Percentiles rank a stretch among this genome's conserved stretches.
phyloP scores from a whole-genome alignment of 768 basidiomycete species.

The Galerina marginata region DNA sequence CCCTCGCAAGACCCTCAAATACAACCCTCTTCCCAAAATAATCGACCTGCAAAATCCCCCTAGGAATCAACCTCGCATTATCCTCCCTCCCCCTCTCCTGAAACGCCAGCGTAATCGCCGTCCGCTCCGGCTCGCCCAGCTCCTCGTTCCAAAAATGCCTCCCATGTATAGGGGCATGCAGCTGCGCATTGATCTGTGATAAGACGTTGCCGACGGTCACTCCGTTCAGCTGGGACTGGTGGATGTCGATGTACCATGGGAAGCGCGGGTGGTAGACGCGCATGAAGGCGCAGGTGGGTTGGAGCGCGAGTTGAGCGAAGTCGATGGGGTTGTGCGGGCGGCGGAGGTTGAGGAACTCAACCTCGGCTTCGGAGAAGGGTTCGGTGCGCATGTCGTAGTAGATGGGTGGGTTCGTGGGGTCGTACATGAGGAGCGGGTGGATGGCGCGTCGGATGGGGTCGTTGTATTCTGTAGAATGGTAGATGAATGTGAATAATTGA shows the following conservation, averaged over 20 bases:
- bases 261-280: conserved; percentile 61
- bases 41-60: conserved; percentile 63
- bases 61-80: conserved; percentile 31
- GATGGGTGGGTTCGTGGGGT: conserved; percentile 39
- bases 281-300: conserved; percentile 54
- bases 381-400: conserved; percentile 56
- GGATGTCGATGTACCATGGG: conserved; percentile 74
- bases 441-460: conserved; percentile 37
- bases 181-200: conserved; percentile 45
- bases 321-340: conserved; percentile 52
- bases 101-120: conserved; percentile 50
- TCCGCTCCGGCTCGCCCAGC: conserved; percentile 50
- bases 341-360: conserved; percentile 51
- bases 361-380: conserved; percentile 31
- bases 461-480: conserved; percentile 22
- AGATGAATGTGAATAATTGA: not conserved
- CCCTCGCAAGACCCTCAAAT: conserved; percentile 59
- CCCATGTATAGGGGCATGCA: conserved; percentile 50
- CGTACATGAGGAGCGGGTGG: conserved; percentile 36
- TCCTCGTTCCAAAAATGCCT: conserved; percentile 67
- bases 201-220: conserved; percentile 65
- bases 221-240: conserved; percentile 50
- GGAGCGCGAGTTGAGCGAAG: conserved; percentile 57
- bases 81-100: conserved; percentile 33
- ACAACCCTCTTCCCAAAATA: conserved; percentile 58